Evolutionary conservation across 139 green algal species (phyloP), one percentile per base, ranked within the genome.

Genomic region (Pleodorina starrii): DNA sequence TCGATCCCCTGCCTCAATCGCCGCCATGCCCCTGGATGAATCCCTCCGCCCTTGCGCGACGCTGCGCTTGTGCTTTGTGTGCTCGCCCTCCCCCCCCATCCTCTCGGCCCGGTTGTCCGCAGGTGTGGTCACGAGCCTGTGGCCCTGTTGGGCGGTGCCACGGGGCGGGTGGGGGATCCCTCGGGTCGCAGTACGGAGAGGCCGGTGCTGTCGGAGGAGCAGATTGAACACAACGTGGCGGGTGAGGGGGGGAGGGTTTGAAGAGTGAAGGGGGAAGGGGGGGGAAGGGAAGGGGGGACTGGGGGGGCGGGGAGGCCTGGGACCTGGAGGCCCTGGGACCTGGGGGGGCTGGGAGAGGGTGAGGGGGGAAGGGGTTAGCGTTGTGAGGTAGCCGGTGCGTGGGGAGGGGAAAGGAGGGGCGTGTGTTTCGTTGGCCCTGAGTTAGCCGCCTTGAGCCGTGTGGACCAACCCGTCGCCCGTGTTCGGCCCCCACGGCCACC

Each of bases 131-230:
- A 99, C 93, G 85, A 72, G 4, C 94, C 97, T 0, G 93, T 99
- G 6, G 97, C 95, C 3, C 92, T 99, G 50, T 76, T 99, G 63
- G 98, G 98, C 0, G 98, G 97, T 23, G 98, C 98, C 17, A 99
- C 98, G 14, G 98, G 95, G 5, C 93, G 97, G 1, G 96, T 99
- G 6, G 98, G 98, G 0, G 98, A 99, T 89, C 98, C 98, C 14
- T 98, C 95, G 10, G 96, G 96, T 25, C 95, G 96, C 76, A 96
- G 92, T 69, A 93, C 90, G 5, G 98, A 99, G 91, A 93, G 98
- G 40, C 98, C 98, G 0, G 90, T 99, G 60, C 90, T 99, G 50
- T 92, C 90, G 23, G 97, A 99, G 74, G 93, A 95, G 14, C 90
- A 95, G 38, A 97, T 99, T 46, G 94, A 97, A 63, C 21, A 60